phyloP scores from a whole-genome alignment of 768 basidiomycete species.

The Tricholoma terreum region DNA sequence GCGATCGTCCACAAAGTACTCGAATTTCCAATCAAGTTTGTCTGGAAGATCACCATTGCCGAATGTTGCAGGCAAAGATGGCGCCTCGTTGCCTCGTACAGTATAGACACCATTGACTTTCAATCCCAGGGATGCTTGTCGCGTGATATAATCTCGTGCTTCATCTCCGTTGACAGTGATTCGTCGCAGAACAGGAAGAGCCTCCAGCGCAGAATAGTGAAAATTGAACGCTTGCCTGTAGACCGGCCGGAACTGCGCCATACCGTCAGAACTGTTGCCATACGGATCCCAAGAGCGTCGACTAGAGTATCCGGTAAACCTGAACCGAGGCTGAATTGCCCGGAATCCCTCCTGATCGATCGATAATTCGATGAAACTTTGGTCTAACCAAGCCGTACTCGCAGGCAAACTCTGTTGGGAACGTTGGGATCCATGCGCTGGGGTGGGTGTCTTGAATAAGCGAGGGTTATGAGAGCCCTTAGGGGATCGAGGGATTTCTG shows the following conservation, averaged over 20 bases:
- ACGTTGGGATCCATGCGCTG: not conserved
- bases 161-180: slow-evolving; percentile 66
- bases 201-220: slow-evolving; percentile 68
- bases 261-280: slow-evolving; percentile 36
- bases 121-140: slow-evolving; percentile 67
- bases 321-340: slow-evolving; percentile 55
- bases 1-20: slow-evolving; percentile 71
- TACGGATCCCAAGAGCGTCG: slow-evolving; percentile 24
- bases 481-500: not conserved
- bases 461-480: not conserved
- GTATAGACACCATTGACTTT: slow-evolving; percentile 75
- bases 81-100: slow-evolving; percentile 63
- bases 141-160: slow-evolving; percentile 69
- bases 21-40: slow-evolving; percentile 71
- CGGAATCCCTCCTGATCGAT: slow-evolving; percentile 88
- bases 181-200: slow-evolving; percentile 66
- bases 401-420: slow-evolving; percentile 5
- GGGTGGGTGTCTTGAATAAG: not conserved
- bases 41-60: slow-evolving; percentile 19
- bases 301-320: slow-evolving; percentile 48
- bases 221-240: slow-evolving; percentile 60
- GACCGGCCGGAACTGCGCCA: slow-evolving; percentile 65
- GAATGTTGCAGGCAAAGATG: slow-evolving; percentile 21
- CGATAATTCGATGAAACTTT: slow-evolving; percentile 55
- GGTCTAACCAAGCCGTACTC: slow-evolving; percentile 51